Evolutionary conservation across 2,329 filamentous ascomycete genomes (phyloP).

Genomic region (Aspergillus ochraceus): DNA sequence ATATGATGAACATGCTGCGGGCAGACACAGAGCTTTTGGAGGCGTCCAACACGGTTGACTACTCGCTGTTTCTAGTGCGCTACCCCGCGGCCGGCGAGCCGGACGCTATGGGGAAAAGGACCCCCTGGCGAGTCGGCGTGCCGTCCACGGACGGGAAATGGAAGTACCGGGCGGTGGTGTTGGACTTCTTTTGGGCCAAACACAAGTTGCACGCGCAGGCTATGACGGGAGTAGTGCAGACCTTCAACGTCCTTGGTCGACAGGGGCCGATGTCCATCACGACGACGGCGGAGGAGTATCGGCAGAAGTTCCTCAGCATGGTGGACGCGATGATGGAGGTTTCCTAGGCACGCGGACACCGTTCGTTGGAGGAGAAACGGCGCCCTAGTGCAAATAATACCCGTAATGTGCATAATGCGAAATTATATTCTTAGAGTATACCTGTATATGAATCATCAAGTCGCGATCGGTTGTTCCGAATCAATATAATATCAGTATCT

Average conservation of each 20-base stretch:
- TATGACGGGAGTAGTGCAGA: slow-evolving; percentile 65
- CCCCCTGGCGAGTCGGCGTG: slow-evolving; percentile 63
- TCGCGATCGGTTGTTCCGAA: neutral
- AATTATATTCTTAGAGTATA: neutral
- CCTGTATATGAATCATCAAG: neutral
- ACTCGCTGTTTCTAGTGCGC: slow-evolving; percentile 71
- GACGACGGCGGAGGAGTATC: slow-evolving; percentile 67
- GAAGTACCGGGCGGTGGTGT: slow-evolving; percentile 65
- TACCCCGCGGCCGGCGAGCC: slow-evolving; percentile 44
- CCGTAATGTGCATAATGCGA: neutral
- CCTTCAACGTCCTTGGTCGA: slow-evolving; percentile 62
- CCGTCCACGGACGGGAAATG: slow-evolving; percentile 63
- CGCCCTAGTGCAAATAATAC: neutral
- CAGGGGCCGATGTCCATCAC: slow-evolving; percentile 76
- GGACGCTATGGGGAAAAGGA: slow-evolving; percentile 31
- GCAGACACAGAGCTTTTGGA: slow-evolving; percentile 65
- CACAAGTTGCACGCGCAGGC: slow-evolving; percentile 66
- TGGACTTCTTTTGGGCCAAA: slow-evolving; percentile 80
- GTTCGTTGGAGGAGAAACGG: neutral
- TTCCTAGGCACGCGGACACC: slow-evolving; percentile 6
- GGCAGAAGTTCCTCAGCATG: slow-evolving; percentile 57
- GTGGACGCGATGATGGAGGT: slow-evolving; percentile 48
- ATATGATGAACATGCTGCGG: slow-evolving; percentile 57
- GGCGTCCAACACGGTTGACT: slow-evolving; percentile 68
- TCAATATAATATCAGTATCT: slow-evolving; percentile 1